A percentile compares a stretch with the other conserved stretches of the same genome.
These are phyloP conservation scores for Helminthosporium solani DNA, from an alignment of 2,329 filamentous ascomycete genomes.

Conservation along the genomic window DNA sequence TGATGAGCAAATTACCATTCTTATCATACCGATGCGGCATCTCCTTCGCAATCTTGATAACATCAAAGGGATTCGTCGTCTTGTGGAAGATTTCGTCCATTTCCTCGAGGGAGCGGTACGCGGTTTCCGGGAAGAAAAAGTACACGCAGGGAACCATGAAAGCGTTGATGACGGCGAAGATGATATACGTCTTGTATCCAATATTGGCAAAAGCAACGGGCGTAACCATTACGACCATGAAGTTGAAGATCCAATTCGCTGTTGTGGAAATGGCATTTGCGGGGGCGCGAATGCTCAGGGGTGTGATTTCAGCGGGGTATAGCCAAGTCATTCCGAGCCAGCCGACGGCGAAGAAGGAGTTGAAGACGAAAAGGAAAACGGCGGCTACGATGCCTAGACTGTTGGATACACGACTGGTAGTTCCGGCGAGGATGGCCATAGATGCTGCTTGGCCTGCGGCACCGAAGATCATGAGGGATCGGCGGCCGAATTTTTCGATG, in stretches of 20 bases:
- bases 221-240: conserved; percentile 62
- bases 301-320: conserved; percentile 75
- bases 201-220: conserved; percentile 61
- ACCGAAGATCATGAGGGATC: conserved; percentile 42
- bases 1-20: conserved; percentile 58
- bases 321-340: conserved; percentile 59
- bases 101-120: conserved; percentile 46
- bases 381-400: conserved; percentile 48
- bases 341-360: conserved; percentile 86
- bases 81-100: conserved; percentile 65
- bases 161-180: conserved; percentile 59
- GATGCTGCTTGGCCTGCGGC: conserved; percentile 38
- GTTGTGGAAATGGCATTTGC: conserved; percentile 86
- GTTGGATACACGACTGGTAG: conserved; percentile 30
- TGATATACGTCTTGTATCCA: conserved; percentile 57
- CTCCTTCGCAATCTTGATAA: conserved; percentile 52
- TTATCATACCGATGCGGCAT: conserved; percentile 60
- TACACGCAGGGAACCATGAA: conserved; percentile 58
- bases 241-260: conserved; percentile 57
- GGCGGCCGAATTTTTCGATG: conserved; percentile 43
- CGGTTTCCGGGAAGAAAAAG: conserved; percentile 64
- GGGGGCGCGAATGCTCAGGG: conserved; percentile 81
- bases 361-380: conserved; percentile 90
- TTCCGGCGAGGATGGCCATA: conserved; percentile 39
- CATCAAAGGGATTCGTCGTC: conserved; percentile 50